Conservation (phyloP, 371 early-diverging fungal species). For the Actinomucor elegans region DNA sequence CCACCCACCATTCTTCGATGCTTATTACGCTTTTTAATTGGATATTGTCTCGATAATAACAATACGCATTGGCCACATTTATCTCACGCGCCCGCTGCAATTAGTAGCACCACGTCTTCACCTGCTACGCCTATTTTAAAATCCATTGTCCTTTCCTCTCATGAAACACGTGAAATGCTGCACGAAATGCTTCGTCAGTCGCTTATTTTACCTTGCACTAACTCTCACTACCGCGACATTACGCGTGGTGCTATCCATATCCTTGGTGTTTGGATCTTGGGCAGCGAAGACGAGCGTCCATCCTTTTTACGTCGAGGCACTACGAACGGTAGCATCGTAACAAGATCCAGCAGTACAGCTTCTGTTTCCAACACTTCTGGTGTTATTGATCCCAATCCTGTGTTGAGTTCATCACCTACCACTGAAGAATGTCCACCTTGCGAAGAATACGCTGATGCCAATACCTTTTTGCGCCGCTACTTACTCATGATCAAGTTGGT, state of each 20-base stretch:
- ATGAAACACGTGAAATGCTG: constrained; percentile 70
- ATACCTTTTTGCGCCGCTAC: constrained; percentile 60
- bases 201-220: constrained; percentile 57
- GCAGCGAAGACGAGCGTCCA: constrained; percentile 69
- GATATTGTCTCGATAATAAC: constrained; percentile 59
- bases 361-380: constrained; percentile 26
- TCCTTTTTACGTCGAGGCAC: constrained; percentile 59
- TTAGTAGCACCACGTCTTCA: constrained; percentile 53
- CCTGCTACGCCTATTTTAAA: constrained; percentile 70
- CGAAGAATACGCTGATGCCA: constrained; percentile 44
- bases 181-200: constrained; percentile 78
- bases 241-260: constrained; percentile 70
- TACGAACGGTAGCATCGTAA: constrained; percentile 30
- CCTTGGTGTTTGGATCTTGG: constrained; percentile 71
- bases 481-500: constrained; percentile 55
- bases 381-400: background rate
- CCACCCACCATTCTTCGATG: constrained; percentile 72
- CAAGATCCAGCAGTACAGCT: constrained; percentile 36
- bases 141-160: constrained; percentile 64
- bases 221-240: constrained; percentile 61
- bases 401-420: constrained; percentile 13
- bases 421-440: background rate
- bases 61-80: constrained; percentile 36
- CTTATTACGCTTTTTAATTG: constrained; percentile 66
- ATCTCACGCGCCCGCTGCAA: constrained; percentile 30